Conservation (phyloP, 805 yeast species). For the Yamadazyma scolyti region DNA sequence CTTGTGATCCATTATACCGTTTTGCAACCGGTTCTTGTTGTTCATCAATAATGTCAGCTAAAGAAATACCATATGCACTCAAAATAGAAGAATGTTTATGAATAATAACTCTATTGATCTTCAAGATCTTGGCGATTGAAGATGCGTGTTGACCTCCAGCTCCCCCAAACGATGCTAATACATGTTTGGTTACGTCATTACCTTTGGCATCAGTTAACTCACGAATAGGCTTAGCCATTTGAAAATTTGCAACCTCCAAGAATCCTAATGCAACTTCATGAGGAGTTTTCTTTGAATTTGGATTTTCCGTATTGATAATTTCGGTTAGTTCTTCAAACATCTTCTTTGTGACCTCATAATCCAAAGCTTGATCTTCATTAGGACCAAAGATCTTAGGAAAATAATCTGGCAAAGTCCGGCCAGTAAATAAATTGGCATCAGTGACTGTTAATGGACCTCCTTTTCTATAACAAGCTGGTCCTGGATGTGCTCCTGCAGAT, state of each 20-base stretch:
- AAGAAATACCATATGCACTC: conserved; percentile 84
- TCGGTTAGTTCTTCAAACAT: conserved; percentile 55
- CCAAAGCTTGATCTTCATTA: conserved; percentile 67
- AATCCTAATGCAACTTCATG: conserved; percentile 80
- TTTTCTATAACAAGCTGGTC: conserved; percentile 83
- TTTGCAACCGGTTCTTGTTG: conserved; percentile 67
- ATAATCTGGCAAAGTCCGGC: conserved; percentile 66
- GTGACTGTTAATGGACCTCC: conserved; percentile 84
- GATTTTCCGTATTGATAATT: conserved; percentile 50
- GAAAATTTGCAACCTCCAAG: conserved; percentile 76
- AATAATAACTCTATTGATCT: conserved; percentile 63
- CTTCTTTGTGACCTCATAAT: conserved; percentile 44
- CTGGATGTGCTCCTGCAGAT: conserved; percentile 85
- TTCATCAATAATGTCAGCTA: conserved; percentile 83
- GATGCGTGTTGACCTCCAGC: conserved; percentile 93
- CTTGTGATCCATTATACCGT: conserved; percentile 17
- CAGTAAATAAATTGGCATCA: conserved; percentile 75
- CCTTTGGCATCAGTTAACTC: conserved; percentile 86
- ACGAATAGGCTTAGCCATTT: conserved; percentile 87
- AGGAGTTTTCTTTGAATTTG: conserved; percentile 42
- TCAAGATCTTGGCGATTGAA: conserved; percentile 69
- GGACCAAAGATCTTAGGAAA: conserved; percentile 87
- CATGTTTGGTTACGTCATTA: conserved; percentile 57
- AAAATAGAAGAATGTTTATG: conserved; percentile 81
- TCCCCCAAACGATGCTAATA: conserved; percentile 84